A percentile compares a stretch with the other conserved stretches of the same genome.
Conservation (phyloP, 2,329 filamentous ascomycete species). For the Fonsecaea erecta region DNA sequence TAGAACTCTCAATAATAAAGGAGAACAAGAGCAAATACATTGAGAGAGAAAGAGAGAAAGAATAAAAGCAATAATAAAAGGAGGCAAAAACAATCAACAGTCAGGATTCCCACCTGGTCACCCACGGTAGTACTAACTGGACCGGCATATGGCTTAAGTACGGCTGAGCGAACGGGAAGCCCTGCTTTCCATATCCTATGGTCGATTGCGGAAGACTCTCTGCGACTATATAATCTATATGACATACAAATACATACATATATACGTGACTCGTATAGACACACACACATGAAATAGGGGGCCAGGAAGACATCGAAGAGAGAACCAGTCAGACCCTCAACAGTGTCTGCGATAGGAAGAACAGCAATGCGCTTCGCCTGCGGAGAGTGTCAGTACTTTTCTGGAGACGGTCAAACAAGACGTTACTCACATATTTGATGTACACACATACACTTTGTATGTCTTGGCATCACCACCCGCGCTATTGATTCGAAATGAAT, state of each 20-base stretch:
- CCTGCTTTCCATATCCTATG: conserved; percentile 7
- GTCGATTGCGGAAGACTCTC: conserved; percentile 1
- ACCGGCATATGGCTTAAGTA: conserved; percentile 5
- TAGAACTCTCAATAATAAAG: too few relatives aligned
- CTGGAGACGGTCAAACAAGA: not conserved
- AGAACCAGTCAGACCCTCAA: conserved; percentile 95
- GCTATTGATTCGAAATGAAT: conserved; percentile 96
- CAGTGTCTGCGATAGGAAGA: conserved; percentile 94
- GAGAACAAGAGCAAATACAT: not conserved
- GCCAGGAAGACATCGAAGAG: conserved; percentile 99
- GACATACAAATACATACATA: too few relatives aligned
- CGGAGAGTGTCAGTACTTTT: conserved; percentile 17
- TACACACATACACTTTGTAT: conserved; percentile 98
- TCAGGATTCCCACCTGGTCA: conserved; percentile 3
- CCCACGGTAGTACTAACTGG: not conserved
- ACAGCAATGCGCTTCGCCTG: conserved; percentile 99
- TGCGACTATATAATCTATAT: not conserved
- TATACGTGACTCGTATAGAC: too few relatives aligned
- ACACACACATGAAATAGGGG: conserved; percentile 99
- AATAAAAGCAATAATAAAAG: not conserved
- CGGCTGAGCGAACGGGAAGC: too few relatives aligned
- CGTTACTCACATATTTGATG: conserved; percentile 94
- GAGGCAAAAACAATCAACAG: conserved; percentile 10
- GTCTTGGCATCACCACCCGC: conserved; percentile 98
- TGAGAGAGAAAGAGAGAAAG: not conserved